phyloP scores from a whole-genome alignment of 768 basidiomycete genomes.

The Candolleomyces eurysporus region DNA sequence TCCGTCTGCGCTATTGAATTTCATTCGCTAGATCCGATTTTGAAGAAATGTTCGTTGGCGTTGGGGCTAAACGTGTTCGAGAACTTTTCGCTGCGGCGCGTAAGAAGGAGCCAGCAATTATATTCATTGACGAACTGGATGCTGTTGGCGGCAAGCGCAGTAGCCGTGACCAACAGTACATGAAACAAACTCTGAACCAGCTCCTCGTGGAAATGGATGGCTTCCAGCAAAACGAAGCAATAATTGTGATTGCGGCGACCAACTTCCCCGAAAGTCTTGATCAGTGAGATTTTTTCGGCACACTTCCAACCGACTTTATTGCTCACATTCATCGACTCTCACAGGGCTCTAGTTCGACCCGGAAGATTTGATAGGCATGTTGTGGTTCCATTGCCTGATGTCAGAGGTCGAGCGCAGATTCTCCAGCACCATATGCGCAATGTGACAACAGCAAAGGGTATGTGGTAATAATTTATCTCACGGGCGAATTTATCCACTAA shows the following conservation, averaged over 20 bases:
- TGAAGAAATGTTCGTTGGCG: conserved; percentile 97
- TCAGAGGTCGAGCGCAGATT: conserved; percentile 92
- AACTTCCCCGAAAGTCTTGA: conserved; percentile 96
- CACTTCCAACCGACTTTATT: neutral
- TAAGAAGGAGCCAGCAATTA: conserved; percentile 94
- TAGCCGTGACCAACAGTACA: conserved; percentile 80
- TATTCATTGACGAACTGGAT: conserved; percentile 97
- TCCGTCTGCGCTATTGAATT: conserved; percentile 8
- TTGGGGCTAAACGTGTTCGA: conserved; percentile 92
- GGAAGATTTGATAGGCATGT: conserved; percentile 95
- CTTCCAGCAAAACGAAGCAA: conserved; percentile 88
- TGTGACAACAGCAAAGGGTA: conserved; percentile 62
- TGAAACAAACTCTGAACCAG: conserved; percentile 95
- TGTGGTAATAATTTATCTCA: neutral
- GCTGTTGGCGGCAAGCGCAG: conserved; percentile 90
- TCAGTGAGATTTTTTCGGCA: conserved; percentile 49
- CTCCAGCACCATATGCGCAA: conserved; percentile 87
- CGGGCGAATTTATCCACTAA: conserved; percentile 6
- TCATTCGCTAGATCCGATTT: conserved; percentile 71
- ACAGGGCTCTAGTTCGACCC: conserved; percentile 89
- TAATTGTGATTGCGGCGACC: conserved; percentile 96
- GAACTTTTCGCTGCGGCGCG: conserved; percentile 93
- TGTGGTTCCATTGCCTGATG: conserved; percentile 91
- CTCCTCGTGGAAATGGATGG: conserved; percentile 97
- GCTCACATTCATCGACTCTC: neutral